Conservation (phyloP, 768 basidiomycete genomes). For the Panellus pusillus region DNA sequence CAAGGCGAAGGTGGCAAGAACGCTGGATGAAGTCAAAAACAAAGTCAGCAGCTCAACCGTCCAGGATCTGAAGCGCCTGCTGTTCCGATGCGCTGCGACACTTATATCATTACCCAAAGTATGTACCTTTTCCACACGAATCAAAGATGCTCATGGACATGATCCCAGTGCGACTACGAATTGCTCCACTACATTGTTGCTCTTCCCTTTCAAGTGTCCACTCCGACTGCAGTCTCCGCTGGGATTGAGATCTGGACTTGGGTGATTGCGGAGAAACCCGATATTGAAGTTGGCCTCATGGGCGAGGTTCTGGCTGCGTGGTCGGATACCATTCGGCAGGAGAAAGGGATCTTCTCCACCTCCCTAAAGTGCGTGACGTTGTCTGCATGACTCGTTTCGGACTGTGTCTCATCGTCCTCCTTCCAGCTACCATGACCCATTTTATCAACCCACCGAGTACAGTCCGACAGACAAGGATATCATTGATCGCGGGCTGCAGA, state of each 20-base stretch:
- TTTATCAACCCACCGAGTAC: constrained; percentile 82
- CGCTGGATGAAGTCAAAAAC: constrained; percentile 64
- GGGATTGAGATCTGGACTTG: constrained; percentile 97
- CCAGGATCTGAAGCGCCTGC: constrained; percentile 78
- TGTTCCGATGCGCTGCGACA: constrained; percentile 85
- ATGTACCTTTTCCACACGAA: neutral
- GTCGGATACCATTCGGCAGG: constrained; percentile 74
- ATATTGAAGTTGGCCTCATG: constrained; percentile 81
- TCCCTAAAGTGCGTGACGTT: constrained; percentile 66
- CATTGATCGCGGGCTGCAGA: constrained; percentile 69
- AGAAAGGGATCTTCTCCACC: constrained; percentile 82
- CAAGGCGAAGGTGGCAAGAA: constrained; percentile 64
- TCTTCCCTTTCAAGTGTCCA: constrained; percentile 87
- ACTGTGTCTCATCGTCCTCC: neutral
- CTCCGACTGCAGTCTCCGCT: constrained; percentile 79
- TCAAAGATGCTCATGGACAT: neutral
- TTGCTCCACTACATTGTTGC: constrained; percentile 84
- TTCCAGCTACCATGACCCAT: constrained; percentile 82
- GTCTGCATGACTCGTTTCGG: neutral
- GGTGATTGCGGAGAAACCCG: constrained; percentile 85
- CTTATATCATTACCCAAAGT: constrained; percentile 72
- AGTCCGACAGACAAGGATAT: constrained; percentile 85
- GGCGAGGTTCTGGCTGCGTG: constrained; percentile 85
- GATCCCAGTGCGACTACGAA: constrained; percentile 73
- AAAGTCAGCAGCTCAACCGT: constrained; percentile 76